Conservation (phyloP, 2,329 filamentous ascomycete species). For the Tolypocladium inflatum region DNA sequence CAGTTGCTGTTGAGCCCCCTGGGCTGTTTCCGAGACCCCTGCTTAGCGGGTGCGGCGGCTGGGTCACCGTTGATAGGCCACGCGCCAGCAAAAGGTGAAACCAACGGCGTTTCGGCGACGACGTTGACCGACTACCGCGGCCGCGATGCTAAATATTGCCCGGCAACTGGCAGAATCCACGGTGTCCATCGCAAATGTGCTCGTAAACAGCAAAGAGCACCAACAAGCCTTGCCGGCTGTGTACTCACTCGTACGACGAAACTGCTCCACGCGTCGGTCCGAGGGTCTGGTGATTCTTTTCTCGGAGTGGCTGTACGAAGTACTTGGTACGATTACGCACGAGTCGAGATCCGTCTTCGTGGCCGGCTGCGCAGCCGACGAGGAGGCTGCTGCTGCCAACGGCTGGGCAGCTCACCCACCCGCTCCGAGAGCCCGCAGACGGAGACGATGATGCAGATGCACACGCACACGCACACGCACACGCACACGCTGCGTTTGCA, state of each 20-base stretch:
- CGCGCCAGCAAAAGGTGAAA: slow-evolving; percentile 12
- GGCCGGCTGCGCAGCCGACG: not conserved
- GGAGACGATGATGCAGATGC: not conserved
- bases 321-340: not conserved
- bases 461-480: not conserved
- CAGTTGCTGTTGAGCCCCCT: not conserved
- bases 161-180: not conserved
- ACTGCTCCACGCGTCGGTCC: not conserved
- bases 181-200: not conserved
- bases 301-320: not conserved
- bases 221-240: not conserved
- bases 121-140: not conserved
- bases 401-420: not conserved
- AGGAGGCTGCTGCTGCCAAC: not conserved
- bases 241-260: not conserved
- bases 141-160: not conserved
- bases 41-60: not conserved
- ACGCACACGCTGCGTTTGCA: not conserved
- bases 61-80: slow-evolving; percentile 7
- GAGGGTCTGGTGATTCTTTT: not conserved
- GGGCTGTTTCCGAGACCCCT: not conserved
- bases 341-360: not conserved
- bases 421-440: not conserved
- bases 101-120: slow-evolving; percentile 14
- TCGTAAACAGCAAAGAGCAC: not conserved